Base-by-base conservation (phyloP, 257 asterid genomes). In the Verbascum thapsus region DNA sequence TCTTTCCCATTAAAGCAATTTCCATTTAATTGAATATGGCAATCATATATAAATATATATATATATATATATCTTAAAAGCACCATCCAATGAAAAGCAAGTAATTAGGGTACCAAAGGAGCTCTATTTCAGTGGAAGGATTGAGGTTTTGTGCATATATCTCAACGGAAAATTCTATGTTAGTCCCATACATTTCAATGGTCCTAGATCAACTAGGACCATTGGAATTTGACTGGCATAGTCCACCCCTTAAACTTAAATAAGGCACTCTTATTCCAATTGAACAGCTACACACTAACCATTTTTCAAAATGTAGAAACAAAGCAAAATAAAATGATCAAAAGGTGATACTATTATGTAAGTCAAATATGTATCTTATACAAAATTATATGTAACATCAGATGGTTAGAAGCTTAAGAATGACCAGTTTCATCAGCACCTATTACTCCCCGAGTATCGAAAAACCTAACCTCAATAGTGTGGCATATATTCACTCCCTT, bases 1-100 rank as follows among this genome's bases (percentile, higher is more conserved):
- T 66, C 58, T 67, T 26, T 48, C 49, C 61, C 10, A n/a, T 34
- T 72, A 77, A 11, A 73, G 75, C 71, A 59, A 53, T 61, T 80
- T 76, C 78, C 59, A 67, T 73, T 67, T 52, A 58, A 34, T 0
- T 69, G 74, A 76, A 56, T 45, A 38, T 39, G 81, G 74, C 77
- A 45, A 10, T 45, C 38, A 16, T 35, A n/a, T 43, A 41, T 34
- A 58, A 8, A 71, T 71, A 61, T 26, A n/a, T n/a, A n/a, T n/a
- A n/a, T n/a, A n/a, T n/a, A n/a, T 18, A 3, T 12, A 12, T 3
- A 57, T 6, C 10, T 12, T 3, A 38, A 8, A 6, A 19, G 26
- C 23, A 49, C 40, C 20, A 37, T 45, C 76, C 67, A 68, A 63
- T 72, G n/a, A 41, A 53, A 65, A 63, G 38, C 53, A 17, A 26